Base-by-base conservation (phyloP, 768 basidiomycete genomes). In the Rhodosporidiobolus odoratus region DNA sequence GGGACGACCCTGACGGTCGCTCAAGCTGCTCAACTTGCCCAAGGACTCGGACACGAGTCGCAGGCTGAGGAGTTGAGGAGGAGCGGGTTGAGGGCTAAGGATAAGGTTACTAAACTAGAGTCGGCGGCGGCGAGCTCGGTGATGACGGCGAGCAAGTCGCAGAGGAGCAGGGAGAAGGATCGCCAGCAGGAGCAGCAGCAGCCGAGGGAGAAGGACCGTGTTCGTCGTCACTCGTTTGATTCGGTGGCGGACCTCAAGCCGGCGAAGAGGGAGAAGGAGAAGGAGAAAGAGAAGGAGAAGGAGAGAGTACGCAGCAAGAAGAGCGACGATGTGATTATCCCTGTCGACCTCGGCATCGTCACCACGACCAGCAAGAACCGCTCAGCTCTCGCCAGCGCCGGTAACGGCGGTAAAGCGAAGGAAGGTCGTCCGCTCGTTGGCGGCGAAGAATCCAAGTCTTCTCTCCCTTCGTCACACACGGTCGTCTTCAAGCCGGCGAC, bases 21-120 rank as follows among this genome's bases (percentile, higher is more conserved):
- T 25, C 59, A 54, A 48, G 40, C 59, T 17, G 54, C 45, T 16
- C 6, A 9, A 35, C 48, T 62, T 30, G 50, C 53, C 7, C 21
- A 23, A 3, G 37, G 37, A 10, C 43, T 47, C 13, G 38, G 48
- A 5, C 16, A 56, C 27, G 27, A 41, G 21, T 7, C 15, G 5
- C 34, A 40, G 47, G 32, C 13, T 6, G 67, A 56, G 4, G 2
- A 56, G 30, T 30, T 63, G 17, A 21, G 48, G 12, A 17, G 3
- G 41, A 68, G 59, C 41, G 60, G 66, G 43, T 16, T 50, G 34
- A 45, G 45, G 17, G 52, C 34, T 21, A 16, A 43, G 23, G 67
- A 64, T 15, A 56, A 56, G 32, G 41, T 56, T 25, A 40, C 21
- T 2, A 17, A 30, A 30, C 41, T 64, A 4, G 43, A 21, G n/a